Percentiles rank a stretch among this genome's conserved stretches.
phyloP scores from a whole-genome alignment of 2,329 filamentous ascomycete genomes.

The Pseudogymnoascus verrucosus region DNA sequence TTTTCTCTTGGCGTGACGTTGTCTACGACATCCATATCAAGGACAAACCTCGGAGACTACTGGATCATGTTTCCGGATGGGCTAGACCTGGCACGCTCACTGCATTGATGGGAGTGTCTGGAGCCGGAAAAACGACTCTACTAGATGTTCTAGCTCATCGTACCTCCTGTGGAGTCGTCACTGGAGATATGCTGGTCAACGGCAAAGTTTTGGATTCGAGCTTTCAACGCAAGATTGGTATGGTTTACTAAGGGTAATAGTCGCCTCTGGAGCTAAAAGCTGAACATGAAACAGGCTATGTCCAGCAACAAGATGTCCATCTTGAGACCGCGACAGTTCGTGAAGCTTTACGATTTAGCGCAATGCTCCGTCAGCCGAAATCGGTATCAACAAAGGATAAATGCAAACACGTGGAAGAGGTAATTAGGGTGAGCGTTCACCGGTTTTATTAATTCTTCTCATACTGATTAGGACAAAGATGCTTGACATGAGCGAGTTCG shows the following conservation, averaged over 20 bases:
- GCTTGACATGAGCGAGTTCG: slow-evolving; percentile 59
- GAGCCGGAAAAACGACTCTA: slow-evolving; percentile 82
- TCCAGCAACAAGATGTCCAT: slow-evolving; percentile 87
- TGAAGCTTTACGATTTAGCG: slow-evolving; percentile 80
- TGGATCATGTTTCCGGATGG: slow-evolving; percentile 77
- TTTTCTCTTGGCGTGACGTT: slow-evolving; percentile 69
- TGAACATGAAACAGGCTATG: slow-evolving; percentile 51
- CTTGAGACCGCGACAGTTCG: slow-evolving; percentile 75
- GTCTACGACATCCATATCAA: slow-evolving; percentile 58
- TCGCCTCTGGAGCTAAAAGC: too few species aligned
- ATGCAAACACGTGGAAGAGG: slow-evolving; percentile 76
- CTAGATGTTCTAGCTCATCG: slow-evolving; percentile 77
- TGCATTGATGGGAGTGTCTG: slow-evolving; percentile 52
- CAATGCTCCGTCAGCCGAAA: slow-evolving; percentile 76
- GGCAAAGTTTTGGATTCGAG: slow-evolving; percentile 62
- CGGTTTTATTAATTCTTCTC: too few species aligned
- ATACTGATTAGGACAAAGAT: slow-evolving; percentile 29
- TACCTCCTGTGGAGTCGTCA: slow-evolving; percentile 81
- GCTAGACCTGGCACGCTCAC: slow-evolving; percentile 63
- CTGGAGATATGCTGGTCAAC: slow-evolving; percentile 67
- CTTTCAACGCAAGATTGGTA: slow-evolving; percentile 73
- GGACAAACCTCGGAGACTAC: slow-evolving; percentile 54
- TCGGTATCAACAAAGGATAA: slow-evolving; percentile 67
- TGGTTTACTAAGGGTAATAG: too few species aligned
- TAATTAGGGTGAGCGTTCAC: slow-evolving; percentile 48